Evolutionary conservation across 2,329 filamentous ascomycete species (phyloP).

Genomic region (Trichoderma semiorbis): DNA sequence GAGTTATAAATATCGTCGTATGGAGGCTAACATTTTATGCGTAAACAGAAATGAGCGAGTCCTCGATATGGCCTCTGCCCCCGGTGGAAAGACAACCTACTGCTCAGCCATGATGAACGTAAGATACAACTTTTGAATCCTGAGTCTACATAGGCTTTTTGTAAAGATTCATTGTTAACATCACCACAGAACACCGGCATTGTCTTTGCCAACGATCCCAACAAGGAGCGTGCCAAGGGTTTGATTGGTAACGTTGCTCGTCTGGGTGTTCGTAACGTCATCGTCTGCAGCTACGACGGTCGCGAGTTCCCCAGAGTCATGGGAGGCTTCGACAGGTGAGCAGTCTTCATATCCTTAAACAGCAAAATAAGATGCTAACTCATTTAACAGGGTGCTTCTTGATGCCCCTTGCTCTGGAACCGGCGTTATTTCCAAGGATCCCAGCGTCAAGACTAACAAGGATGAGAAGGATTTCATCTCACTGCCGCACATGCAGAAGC

Average conservation of each 20-base stretch:
- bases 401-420: constrained; percentile 96
- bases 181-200: constrained; percentile 84
- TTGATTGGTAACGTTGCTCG: constrained; percentile 97
- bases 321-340: constrained; percentile 80
- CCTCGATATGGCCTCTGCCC: constrained; percentile 57
- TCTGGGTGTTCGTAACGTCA: constrained; percentile 85
- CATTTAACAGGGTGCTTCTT: constrained; percentile 61
- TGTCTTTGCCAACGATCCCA: constrained; percentile 95
- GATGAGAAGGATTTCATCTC: constrained; percentile 91
- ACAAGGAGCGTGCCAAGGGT: constrained; percentile 90
- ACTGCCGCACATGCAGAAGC: constrained; percentile 91
- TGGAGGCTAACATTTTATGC: neutral
- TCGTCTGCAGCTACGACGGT: constrained; percentile 94
- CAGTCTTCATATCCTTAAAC: neutral
- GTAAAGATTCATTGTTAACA: neutral
- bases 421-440: constrained; percentile 95
- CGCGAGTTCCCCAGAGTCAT: constrained; percentile 91
- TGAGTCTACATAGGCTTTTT: constrained; percentile 44
- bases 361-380: neutral
- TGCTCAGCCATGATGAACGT: constrained; percentile 64
- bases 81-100: constrained; percentile 29
- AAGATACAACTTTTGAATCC: constrained; percentile 31
- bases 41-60: constrained; percentile 71
- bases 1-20: neutral
- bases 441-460: constrained; percentile 97